phyloP scores from a whole-genome alignment of 495 filamentous ascomycete species.

The Clohesyomyces aquaticus region DNA sequence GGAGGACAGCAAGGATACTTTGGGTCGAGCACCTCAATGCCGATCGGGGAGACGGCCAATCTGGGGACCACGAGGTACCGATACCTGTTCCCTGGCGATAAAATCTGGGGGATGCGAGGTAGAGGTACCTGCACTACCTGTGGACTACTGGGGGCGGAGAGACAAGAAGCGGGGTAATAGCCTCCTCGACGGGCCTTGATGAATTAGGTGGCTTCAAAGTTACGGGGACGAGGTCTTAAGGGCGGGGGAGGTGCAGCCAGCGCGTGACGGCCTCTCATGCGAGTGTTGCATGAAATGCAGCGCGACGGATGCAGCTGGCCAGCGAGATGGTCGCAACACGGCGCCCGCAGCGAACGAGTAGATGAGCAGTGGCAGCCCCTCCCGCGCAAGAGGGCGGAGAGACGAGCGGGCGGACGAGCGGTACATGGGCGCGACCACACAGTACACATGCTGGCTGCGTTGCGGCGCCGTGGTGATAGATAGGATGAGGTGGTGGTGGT shows the following conservation, averaged over 20 bases:
- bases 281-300: slow-evolving; percentile 38
- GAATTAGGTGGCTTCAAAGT: slow-evolving; percentile 37
- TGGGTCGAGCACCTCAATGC: slow-evolving; percentile 34
- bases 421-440: neutral
- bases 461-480: neutral
- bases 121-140: too few species aligned
- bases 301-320: slow-evolving; percentile 10
- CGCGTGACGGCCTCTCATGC: slow-evolving; percentile 36
- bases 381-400: neutral
- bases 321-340: neutral
- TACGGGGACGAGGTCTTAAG: slow-evolving; percentile 20
- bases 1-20: slow-evolving; percentile 34
- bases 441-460: neutral
- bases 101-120: slow-evolving; percentile 7
- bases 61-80: slow-evolving; percentile 14
- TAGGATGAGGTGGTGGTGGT: neutral
- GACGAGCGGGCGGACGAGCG: neutral
- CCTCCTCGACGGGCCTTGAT: slow-evolving; percentile 22
- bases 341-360: neutral
- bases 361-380: neutral
- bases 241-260: slow-evolving; percentile 34
- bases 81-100: slow-evolving; percentile 4
- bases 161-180: slow-evolving; percentile 33
- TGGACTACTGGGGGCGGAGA: slow-evolving; percentile 10
- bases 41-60: slow-evolving; percentile 15